These are phyloP conservation scores for Rhodotorula glutinis DNA, from an alignment of 1,284 basidiomycete species.

Conservation along the genomic window DNA sequence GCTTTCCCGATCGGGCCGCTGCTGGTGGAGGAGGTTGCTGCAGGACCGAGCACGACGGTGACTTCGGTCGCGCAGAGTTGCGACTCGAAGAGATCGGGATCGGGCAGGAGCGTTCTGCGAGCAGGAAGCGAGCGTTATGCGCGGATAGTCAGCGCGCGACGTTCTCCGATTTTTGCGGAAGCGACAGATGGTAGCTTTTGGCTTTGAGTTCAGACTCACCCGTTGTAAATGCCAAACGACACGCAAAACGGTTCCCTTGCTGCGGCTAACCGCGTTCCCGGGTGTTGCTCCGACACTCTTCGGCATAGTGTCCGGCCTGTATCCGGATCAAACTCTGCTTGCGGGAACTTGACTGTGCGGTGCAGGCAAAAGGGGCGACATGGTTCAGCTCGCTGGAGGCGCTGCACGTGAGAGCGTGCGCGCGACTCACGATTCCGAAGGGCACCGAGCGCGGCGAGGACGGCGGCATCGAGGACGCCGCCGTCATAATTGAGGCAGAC, in stretches of 20 bases:
- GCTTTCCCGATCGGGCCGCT: background rate
- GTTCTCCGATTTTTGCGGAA: too few species aligned
- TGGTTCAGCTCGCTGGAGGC: background rate
- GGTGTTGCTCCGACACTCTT: conserved; percentile 6
- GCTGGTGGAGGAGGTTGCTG: background rate
- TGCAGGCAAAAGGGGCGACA: too few species aligned
- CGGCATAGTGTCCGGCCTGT: conserved; percentile 19
- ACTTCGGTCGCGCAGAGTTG: conserved; percentile 31
- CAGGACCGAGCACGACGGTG: conserved; percentile 27
- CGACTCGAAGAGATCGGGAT: conserved; percentile 36
- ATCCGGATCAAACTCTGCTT: conserved; percentile 28
- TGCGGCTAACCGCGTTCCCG: conserved; percentile 16
- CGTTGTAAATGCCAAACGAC: conserved; percentile 36
- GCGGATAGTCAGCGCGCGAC: too few species aligned
- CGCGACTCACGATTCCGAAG: conserved; percentile 70
- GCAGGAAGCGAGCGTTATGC: too few species aligned
- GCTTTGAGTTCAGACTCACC: too few species aligned
- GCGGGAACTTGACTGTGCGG: conserved; percentile 25
- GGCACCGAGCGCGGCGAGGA: conserved; percentile 82
- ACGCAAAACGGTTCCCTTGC: conserved; percentile 19
- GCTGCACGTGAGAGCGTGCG: background rate
- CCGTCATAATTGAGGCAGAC: conserved; percentile 97
- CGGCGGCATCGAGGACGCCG: conserved; percentile 84
- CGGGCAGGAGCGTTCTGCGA: conserved; percentile 30
- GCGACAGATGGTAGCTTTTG: too few species aligned